Percentiles rank a stretch among this genome's conserved stretches.
Conservation (phyloP, 768 basidiomycete species). For the Inosperma sp. region DNA sequence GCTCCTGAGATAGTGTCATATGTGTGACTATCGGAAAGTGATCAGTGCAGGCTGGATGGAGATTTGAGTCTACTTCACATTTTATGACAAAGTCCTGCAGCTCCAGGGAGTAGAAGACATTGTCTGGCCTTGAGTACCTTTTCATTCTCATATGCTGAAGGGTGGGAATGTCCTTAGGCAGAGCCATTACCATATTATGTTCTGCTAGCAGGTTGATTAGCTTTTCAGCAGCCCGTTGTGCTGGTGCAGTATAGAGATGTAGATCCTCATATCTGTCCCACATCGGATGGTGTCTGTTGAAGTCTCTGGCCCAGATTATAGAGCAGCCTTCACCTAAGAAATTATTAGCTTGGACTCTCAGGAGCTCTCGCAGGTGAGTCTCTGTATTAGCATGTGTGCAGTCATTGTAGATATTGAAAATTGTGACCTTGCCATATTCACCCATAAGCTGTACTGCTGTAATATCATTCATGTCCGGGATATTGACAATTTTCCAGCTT, state of each 20-base stretch:
- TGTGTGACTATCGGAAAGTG: constrained; percentile 36
- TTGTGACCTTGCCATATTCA: constrained; percentile 13
- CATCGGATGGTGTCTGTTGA: constrained; percentile 37
- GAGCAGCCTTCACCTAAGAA: constrained; percentile 1
- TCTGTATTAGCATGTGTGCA: constrained; percentile 11
- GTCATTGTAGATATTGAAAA: constrained; percentile 28
- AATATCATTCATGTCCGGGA: constrained; percentile 21
- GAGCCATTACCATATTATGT: constrained; percentile 30
- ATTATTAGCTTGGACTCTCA: neutral
- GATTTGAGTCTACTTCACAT: constrained; percentile 24
- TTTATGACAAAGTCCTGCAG: constrained; percentile 17
- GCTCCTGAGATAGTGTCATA: constrained; percentile 19
- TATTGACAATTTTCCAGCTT: constrained; percentile 18
- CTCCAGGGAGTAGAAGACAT: constrained; percentile 32
- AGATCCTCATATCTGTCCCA: constrained; percentile 32
- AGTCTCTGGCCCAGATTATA: constrained; percentile 35
- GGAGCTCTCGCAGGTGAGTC: neutral
- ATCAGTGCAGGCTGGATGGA: constrained; percentile 28
- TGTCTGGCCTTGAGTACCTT: constrained; percentile 38
- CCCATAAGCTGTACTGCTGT: constrained; percentile 23
- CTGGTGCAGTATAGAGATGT: constrained; percentile 32
- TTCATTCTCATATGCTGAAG: constrained; percentile 25
- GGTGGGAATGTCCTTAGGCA: constrained; percentile 33
- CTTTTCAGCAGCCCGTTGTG: constrained; percentile 18
- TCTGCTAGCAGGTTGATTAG: constrained; percentile 26